Conservation (phyloP, 2,329 filamentous ascomycete genomes). For the Trichothecium sympodiale region DNA sequence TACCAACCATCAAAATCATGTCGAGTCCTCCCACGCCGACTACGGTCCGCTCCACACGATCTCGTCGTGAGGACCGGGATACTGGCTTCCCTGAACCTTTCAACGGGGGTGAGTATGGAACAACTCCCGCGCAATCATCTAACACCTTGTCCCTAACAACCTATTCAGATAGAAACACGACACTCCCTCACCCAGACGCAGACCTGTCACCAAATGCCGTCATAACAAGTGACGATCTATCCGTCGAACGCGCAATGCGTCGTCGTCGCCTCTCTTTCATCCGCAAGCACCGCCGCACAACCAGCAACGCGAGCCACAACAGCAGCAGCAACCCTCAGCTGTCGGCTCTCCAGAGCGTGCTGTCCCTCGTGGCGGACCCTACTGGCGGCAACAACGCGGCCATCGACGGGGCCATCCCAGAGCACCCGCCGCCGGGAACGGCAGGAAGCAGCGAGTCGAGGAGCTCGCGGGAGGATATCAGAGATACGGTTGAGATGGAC, state of each 20-base stretch:
- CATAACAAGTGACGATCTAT: slow-evolving; percentile 43
- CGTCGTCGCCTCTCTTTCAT: slow-evolving; percentile 36
- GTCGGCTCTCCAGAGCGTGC: slow-evolving; percentile 16
- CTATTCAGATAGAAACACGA: slow-evolving; percentile 37
- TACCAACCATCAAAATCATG: slow-evolving; percentile 12
- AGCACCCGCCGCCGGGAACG: neutral
- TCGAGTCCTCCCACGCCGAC: slow-evolving; percentile 9
- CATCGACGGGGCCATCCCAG: slow-evolving; percentile 6
- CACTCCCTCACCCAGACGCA: slow-evolving; percentile 50
- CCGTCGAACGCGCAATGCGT: slow-evolving; percentile 27
- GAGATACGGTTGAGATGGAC: neutral
- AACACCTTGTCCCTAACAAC: neutral
- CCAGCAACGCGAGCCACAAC: slow-evolving; percentile 28
- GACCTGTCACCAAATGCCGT: slow-evolving; percentile 44
- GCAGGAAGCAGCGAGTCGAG: slow-evolving; percentile 9
- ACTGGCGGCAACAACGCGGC: slow-evolving; percentile 10
- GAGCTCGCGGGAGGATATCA: neutral
- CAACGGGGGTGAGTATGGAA: slow-evolving; percentile 30
- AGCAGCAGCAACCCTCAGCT: slow-evolving; percentile 24
- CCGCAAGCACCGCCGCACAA: slow-evolving; percentile 32
- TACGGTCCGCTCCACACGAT: slow-evolving; percentile 5
- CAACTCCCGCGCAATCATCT: neutral
- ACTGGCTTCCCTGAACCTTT: slow-evolving; percentile 43
- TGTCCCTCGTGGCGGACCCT: slow-evolving; percentile 17
- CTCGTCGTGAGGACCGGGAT: slow-evolving; percentile 21